phyloP scores from a whole-genome alignment of 306 rosid genomes.

The Gynostemma pentaphyllum region DNA sequence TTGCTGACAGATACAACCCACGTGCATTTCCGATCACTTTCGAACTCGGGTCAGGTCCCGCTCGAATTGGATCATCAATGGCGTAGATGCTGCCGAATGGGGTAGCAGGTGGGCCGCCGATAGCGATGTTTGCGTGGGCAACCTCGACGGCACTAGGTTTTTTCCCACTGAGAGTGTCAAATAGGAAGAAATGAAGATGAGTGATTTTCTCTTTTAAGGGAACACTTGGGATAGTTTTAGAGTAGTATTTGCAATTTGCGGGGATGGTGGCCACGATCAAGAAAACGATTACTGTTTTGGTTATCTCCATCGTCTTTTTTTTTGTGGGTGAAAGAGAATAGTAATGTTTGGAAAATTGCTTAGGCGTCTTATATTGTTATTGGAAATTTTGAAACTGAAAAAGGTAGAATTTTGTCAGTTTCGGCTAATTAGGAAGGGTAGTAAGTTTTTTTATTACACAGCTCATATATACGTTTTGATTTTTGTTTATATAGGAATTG shows the following conservation, averaged over 20 bases:
- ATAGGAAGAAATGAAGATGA: conserved; percentile 31
- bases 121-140: conserved; percentile 9
- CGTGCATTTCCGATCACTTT: conserved; percentile 26
- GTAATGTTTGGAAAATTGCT: background rate
- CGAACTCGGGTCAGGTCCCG: conserved; percentile 20
- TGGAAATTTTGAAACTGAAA: background rate
- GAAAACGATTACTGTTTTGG: background rate
- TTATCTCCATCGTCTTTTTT: background rate
- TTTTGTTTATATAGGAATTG: background rate
- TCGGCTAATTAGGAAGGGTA: background rate
- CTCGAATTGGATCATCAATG: conserved; percentile 20
- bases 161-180: conserved; percentile 27
- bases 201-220: conserved; percentile 24
- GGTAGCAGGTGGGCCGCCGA: conserved; percentile 4
- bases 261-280: conserved; percentile 4
- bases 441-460: background rate
- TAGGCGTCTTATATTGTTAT: too few species aligned
- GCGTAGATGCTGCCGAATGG: conserved; percentile 30
- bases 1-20: conserved; percentile 28
- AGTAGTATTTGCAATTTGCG: conserved; percentile 15
- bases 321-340: background rate
- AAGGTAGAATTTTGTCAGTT: background rate
- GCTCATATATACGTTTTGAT: background rate
- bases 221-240: background rate
- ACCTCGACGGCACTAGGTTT: conserved; percentile 19